Evolutionary conservation across 2,329 filamentous ascomycete species (phyloP).

Genomic region (Madurella mycetomatis): DNA sequence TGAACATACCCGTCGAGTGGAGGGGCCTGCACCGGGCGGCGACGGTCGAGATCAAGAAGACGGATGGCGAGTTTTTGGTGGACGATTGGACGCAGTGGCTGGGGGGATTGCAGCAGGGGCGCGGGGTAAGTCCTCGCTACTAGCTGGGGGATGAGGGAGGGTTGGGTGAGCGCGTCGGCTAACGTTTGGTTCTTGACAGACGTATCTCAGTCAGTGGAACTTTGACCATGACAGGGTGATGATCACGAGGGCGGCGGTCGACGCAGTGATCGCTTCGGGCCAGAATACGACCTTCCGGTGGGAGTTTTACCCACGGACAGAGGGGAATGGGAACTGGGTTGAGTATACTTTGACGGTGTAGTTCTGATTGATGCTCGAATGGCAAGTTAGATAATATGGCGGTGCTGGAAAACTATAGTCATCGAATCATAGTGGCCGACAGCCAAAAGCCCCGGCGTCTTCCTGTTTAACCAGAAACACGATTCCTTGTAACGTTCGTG

Average conservation of each 20-base stretch:
- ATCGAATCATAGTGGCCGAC: too few species aligned
- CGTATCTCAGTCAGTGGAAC: slow-evolving; percentile 41
- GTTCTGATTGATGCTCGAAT: background rate
- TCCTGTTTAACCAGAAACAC: too few species aligned
- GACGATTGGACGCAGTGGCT: slow-evolving; percentile 55
- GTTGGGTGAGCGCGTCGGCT: too few species aligned
- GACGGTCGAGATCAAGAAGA: slow-evolving; percentile 45
- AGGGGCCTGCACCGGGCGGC: slow-evolving; percentile 47
- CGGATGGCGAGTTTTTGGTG: slow-evolving; percentile 46
- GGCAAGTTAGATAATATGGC: background rate
- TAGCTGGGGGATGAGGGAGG: slow-evolving; percentile 38
- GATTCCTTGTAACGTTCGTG: too few species aligned
- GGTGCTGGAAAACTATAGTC: too few species aligned
- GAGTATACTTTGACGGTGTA: slow-evolving; percentile 40
- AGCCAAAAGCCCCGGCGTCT: too few species aligned
- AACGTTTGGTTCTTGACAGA: background rate
- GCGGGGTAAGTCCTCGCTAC: slow-evolving; percentile 30
- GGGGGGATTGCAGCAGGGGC: slow-evolving; percentile 46
- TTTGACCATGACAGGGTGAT: slow-evolving; percentile 45
- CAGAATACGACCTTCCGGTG: slow-evolving; percentile 46
- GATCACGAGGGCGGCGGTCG: slow-evolving; percentile 41
- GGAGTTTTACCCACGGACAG: slow-evolving; percentile 51
- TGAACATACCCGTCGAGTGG: slow-evolving; percentile 49
- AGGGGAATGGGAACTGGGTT: slow-evolving; percentile 46
- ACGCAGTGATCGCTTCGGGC: slow-evolving; percentile 42